Base-by-base conservation (phyloP, 2,329 filamentous ascomycete species). In the Nigrospora osmanthi region DNA sequence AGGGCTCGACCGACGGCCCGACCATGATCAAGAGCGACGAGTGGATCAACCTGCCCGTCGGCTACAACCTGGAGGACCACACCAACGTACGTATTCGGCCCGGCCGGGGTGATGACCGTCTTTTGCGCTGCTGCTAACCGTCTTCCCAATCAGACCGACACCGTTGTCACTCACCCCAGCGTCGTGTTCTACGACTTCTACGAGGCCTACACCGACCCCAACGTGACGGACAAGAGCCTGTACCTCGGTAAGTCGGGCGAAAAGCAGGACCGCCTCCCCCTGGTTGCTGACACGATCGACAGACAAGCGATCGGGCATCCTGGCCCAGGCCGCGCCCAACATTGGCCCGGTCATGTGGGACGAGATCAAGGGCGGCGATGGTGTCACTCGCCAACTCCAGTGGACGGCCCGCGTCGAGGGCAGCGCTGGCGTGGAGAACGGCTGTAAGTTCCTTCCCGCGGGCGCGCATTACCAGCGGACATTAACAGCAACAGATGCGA, bases 151-250 rank as follows among this genome's bases (percentile, higher is more conserved):
- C 17, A 58, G 57, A 76, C 73, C 43, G 73, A 76, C 52, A 61
- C 65, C 44, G 68, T 68, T 44, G 57, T 74, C 54, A 58, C 65
- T 42, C 70, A 73, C 48, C 68, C 70, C 3, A 60, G 68, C 33
- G 66, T 72, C 3, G 59, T 65, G n/a, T 78, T 79, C 62, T 86
- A 86, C 56, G 76, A 85, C 64, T 85, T 83, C 57, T 83, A 82
- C 58, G 69, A 68, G 46, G 81, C 81, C 3, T 87, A 71, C 54
- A 61, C 73, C 50, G 65, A 62, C 36, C 73, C 73, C 10, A 72
- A 68, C 47, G 52, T 53, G 6, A 54, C 59, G 1, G 75, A 78
- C 54, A 60, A 63, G 49, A 48, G 57, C 30, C 53, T 55, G 17
- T 78, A 78, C 49, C 66, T 78, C 23, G 65, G 59, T 65, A 58